Percentiles rank a stretch among this genome's conserved stretches.
Evolutionary conservation across 495 filamentous ascomycete genomes (phyloP).

Genomic region (Thozetella sp.): DNA sequence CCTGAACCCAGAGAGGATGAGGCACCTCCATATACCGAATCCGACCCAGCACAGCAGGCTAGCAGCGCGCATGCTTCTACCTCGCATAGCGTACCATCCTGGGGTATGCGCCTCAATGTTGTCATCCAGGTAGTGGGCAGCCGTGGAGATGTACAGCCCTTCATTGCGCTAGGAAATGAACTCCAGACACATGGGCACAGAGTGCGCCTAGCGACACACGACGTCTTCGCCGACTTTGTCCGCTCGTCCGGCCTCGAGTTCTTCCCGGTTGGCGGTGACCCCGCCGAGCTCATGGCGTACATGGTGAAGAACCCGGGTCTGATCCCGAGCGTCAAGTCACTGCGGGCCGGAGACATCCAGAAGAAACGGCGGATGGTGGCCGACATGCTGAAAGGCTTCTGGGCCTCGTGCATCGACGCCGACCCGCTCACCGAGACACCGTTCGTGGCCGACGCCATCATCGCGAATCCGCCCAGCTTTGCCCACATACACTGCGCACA

Average conservation of each 20-base stretch:
- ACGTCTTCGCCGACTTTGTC: slow-evolving; percentile 65
- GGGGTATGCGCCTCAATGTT: slow-evolving; percentile 55
- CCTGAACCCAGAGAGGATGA: neutral
- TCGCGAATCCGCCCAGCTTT: slow-evolving; percentile 62
- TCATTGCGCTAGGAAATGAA: slow-evolving; percentile 64
- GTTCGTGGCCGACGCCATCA: slow-evolving; percentile 64
- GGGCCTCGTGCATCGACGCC: slow-evolving; percentile 54
- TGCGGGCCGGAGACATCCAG: slow-evolving; percentile 61
- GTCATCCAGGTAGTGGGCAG: slow-evolving; percentile 74
- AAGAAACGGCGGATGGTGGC: slow-evolving; percentile 58
- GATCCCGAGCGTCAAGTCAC: slow-evolving; percentile 58
- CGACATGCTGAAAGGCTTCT: slow-evolving; percentile 60
- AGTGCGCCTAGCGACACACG: slow-evolving; percentile 66
- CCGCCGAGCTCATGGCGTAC: slow-evolving; percentile 71
- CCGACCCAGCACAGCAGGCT: neutral
- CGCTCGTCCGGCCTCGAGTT: slow-evolving; percentile 62
- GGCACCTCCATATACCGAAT: neutral
- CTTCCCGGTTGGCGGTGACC: slow-evolving; percentile 66
- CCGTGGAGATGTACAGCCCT: slow-evolving; percentile 73
- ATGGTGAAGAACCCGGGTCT: slow-evolving; percentile 75
- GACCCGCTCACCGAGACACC: slow-evolving; percentile 33
- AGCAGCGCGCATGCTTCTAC: neutral
- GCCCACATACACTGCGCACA: slow-evolving; percentile 64
- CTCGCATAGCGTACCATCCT: neutral
- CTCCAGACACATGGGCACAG: slow-evolving; percentile 64